phyloP scores from a whole-genome alignment of 2,329 filamentous ascomycete genomes.

The Lachnellula hyalina region DNA sequence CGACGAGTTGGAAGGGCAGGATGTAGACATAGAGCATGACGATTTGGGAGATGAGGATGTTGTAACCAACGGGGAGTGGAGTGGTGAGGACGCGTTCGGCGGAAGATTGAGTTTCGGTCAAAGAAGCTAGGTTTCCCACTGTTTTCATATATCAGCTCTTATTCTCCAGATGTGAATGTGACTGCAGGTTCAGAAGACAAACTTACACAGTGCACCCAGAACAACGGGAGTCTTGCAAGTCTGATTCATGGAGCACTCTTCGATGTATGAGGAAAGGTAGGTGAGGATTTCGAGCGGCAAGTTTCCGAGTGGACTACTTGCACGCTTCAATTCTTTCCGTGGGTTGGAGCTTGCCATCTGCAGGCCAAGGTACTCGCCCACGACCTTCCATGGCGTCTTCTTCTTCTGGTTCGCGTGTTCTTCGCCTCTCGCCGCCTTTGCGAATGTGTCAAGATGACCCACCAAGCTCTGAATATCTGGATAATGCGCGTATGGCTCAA shows the following conservation, averaged over 20 bases:
- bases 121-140: slow-evolving; percentile 41
- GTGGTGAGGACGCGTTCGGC: slow-evolving; percentile 77
- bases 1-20: slow-evolving; percentile 74
- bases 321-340: slow-evolving; percentile 68
- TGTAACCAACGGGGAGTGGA: slow-evolving; percentile 76
- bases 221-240: slow-evolving; percentile 31
- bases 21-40: slow-evolving; percentile 79
- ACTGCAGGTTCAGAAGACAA: neutral
- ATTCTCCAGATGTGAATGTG: no score
- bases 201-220: slow-evolving; percentile 26
- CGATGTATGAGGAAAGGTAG: slow-evolving; percentile 49
- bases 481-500: slow-evolving; percentile 76
- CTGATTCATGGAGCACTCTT: slow-evolving; percentile 27
- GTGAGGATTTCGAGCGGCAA: slow-evolving; percentile 77
- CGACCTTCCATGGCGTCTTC: slow-evolving; percentile 47
- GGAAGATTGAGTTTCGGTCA: slow-evolving; percentile 69
- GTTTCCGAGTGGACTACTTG: slow-evolving; percentile 70
- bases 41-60: slow-evolving; percentile 79
- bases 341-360: slow-evolving; percentile 75
- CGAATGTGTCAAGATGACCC: slow-evolving; percentile 70
- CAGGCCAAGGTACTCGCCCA: slow-evolving; percentile 70
- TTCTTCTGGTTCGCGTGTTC: slow-evolving; percentile 34
- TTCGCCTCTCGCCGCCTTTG: slow-evolving; percentile 46
- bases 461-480: slow-evolving; percentile 66
- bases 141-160: slow-evolving; percentile 1